Conservation (phyloP, 1,284 basidiomycete species). For the Ceratobasidium sp. region DNA sequence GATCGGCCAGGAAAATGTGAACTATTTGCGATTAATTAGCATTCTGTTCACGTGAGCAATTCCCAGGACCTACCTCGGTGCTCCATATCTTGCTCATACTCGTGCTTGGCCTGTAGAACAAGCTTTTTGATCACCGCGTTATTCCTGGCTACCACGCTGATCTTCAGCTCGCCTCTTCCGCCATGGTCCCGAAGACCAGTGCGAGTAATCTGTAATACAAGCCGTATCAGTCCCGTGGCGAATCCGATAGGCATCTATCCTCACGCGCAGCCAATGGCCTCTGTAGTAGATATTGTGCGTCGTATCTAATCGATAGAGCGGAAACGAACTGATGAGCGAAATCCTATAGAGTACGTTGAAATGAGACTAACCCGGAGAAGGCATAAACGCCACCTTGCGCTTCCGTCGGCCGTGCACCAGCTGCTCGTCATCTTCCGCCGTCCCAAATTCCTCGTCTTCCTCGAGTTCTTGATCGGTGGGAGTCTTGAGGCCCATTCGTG, state of each 20-base stretch:
- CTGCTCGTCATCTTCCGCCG: conserved; percentile 59
- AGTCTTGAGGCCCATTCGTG: conserved; percentile 59
- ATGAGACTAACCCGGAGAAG: conserved; percentile 69
- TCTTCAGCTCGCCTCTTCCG: conserved; percentile 74
- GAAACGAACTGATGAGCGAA: conserved; percentile 7
- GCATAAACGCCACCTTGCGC: conserved; percentile 79
- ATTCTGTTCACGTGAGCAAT: not conserved
- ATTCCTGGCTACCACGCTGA: conserved; percentile 85
- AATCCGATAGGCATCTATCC: conserved; percentile 49
- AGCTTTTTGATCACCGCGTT: conserved; percentile 85
- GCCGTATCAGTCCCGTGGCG: conserved; percentile 45
- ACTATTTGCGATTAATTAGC: conserved; percentile 55
- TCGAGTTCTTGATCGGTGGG: conserved; percentile 63
- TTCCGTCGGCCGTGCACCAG: conserved; percentile 74
- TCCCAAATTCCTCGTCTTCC: conserved; percentile 66
- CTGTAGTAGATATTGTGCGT: conserved; percentile 87
- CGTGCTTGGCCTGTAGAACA: conserved; percentile 82
- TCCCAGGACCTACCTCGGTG: conserved; percentile 62
- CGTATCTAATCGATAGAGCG: conserved; percentile 61
- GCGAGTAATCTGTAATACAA: conserved; percentile 70
- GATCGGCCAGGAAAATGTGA: conserved; percentile 86
- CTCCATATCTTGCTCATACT: conserved; percentile 87
- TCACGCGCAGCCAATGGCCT: conserved; percentile 83
- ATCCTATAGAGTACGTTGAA: not conserved
- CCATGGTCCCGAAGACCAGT: conserved; percentile 74